Conservation (phyloP, 2,329 filamentous ascomycete genomes). For the Penicillium griseofulvum region DNA sequence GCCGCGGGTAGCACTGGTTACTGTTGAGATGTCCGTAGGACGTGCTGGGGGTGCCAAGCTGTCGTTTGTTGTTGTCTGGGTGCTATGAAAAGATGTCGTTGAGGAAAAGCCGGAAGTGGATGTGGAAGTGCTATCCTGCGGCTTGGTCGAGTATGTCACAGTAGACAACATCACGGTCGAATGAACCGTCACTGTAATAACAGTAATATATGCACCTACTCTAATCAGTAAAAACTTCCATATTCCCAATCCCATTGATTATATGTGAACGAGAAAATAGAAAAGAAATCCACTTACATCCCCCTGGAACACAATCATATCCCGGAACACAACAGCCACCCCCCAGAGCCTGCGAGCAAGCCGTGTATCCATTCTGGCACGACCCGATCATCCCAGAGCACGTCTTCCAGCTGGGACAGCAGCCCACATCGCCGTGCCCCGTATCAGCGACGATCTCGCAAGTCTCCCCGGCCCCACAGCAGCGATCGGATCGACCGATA, state of each 20-base stretch:
- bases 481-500: conserved; percentile 58
- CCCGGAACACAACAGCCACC: conserved; percentile 63
- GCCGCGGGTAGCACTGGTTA: conserved; percentile 32
- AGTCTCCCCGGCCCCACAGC: conserved; percentile 53
- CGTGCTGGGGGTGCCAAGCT: conserved; percentile 37
- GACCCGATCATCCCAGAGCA: conserved; percentile 53
- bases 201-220: conserved; percentile 35
- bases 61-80: conserved; percentile 35
- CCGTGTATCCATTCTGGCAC: conserved; percentile 54
- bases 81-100: conserved; percentile 30
- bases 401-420: conserved; percentile 54
- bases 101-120: conserved; percentile 19
- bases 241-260: background rate
- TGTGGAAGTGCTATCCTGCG: conserved; percentile 11
- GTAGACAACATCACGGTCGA: conserved; percentile 33
- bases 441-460: conserved; percentile 56
- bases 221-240: background rate
- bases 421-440: conserved; percentile 58
- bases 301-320: conserved; percentile 56
- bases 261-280: background rate
- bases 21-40: conserved; percentile 37
- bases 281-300: conserved; percentile 46
- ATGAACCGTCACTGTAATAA: conserved; percentile 36
- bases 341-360: conserved; percentile 54
- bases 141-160: conserved; percentile 31